A percentile compares a stretch with the other conserved stretches of the same genome.
Evolutionary conservation across 2,329 filamentous ascomycete species (phyloP).

Genomic region (Neonectria hederae): DNA sequence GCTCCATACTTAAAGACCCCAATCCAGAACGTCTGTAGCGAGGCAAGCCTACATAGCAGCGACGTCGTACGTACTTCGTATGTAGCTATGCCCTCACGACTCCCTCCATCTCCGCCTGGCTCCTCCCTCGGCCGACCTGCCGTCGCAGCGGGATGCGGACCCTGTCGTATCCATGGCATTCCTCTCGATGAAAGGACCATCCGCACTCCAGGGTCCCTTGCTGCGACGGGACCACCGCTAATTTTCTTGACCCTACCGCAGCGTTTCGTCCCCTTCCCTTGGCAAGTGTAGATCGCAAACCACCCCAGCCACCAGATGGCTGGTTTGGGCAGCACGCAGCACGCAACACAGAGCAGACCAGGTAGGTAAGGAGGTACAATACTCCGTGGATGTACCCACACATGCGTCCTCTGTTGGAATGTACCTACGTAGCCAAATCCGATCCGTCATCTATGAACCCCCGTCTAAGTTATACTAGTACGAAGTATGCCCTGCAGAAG

Average conservation of each 20-base stretch:
- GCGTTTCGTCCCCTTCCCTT: conserved; percentile 31
- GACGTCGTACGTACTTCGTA: too few relatives aligned
- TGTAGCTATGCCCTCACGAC: not conserved
- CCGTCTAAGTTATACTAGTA: not conserved
- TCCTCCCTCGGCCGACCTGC: not conserved
- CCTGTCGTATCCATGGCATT: conserved; percentile 8
- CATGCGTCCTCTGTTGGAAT: not conserved
- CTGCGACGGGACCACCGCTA: conserved; percentile 26
- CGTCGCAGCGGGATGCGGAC: conserved; percentile 9
- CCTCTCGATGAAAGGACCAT: conserved; percentile 28
- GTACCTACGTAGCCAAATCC: not conserved
- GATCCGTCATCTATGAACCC: not conserved
- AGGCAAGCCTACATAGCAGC: not conserved
- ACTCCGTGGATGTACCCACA: not conserved
- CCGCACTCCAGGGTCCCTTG: conserved; percentile 25
- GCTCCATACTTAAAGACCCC: not conserved
- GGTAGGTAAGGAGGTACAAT: not conserved
- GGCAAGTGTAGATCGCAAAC: conserved; percentile 31
- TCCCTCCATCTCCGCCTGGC: not conserved
- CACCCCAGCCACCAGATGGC: conserved; percentile 10
- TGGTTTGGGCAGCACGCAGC: not conserved
- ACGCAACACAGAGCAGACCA: not conserved
- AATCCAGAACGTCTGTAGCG: not conserved
- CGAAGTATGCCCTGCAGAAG: not conserved
- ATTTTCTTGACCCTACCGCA: conserved; percentile 22